These are phyloP conservation scores for Orbilia blumenaviensis DNA, from an alignment of 2,329 filamentous ascomycete species.

Conservation along the genomic window DNA sequence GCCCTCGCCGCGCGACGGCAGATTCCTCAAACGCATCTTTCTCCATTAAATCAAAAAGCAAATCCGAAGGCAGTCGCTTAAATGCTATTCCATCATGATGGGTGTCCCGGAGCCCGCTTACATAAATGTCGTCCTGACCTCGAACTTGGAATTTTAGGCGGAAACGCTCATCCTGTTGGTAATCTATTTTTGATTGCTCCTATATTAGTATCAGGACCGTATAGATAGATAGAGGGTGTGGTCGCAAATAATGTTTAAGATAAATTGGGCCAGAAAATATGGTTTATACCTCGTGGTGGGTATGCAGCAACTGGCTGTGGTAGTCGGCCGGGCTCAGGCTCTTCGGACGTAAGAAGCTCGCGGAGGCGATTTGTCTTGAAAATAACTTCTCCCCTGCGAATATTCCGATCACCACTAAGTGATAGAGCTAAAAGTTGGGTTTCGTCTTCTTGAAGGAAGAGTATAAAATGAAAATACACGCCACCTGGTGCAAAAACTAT, in stretches of 20 bases:
- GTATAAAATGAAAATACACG: slow-evolving; percentile 1
- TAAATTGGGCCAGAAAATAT: background rate
- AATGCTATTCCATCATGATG: background rate
- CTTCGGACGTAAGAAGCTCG: background rate
- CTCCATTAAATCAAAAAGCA: slow-evolving; percentile 1
- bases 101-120: background rate
- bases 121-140: background rate
- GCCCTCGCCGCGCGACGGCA: no score
- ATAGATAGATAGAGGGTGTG: background rate
- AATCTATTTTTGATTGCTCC: background rate
- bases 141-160: background rate
- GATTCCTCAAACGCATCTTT: slow-evolving; percentile 14
- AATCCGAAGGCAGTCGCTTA: background rate
- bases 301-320: background rate
- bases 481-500: background rate
- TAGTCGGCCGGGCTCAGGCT: background rate
- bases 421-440: background rate
- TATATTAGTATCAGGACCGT: background rate
- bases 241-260: no score
- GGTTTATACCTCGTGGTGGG: background rate
- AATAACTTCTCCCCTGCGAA: slow-evolving; percentile 9
- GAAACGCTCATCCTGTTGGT: background rate
- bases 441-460: slow-evolving; percentile 4
- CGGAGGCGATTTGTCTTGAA: background rate
- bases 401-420: background rate